These are phyloP conservation scores for Rubroboletus satanas DNA, from an alignment of 768 basidiomycete species.

Conservation along the genomic window DNA sequence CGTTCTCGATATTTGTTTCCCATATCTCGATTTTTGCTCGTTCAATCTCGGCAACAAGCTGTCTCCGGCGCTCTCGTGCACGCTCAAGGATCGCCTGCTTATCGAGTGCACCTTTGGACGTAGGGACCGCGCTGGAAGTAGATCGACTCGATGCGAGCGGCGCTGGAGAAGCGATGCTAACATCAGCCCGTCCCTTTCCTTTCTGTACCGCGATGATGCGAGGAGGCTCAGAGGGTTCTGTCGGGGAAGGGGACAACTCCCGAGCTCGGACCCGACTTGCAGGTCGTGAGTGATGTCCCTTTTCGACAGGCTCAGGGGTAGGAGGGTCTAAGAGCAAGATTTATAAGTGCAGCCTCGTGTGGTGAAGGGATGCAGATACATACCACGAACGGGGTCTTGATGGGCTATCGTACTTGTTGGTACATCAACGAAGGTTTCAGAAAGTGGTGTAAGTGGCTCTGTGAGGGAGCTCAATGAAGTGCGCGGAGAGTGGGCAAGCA, in stretches of 20 bases:
- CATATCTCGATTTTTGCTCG: constrained; percentile 63
- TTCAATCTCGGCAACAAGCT: constrained; percentile 53
- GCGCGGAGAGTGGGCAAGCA: constrained; percentile 27
- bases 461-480: constrained; percentile 32
- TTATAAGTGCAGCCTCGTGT: constrained; percentile 1
- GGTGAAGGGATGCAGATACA: background rate
- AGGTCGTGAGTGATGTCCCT: background rate
- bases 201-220: constrained; percentile 7
- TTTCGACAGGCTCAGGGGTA: constrained; percentile 1
- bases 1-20: constrained; percentile 70
- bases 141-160: background rate
- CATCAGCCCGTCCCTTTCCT: constrained; percentile 14
- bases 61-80: constrained; percentile 50
- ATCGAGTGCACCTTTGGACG: constrained; percentile 13
- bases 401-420: background rate
- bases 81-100: constrained; percentile 47
- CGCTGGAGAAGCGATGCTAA: background rate
- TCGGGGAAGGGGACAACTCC: background rate
- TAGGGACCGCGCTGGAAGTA: background rate
- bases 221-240: background rate
- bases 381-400: constrained; percentile 11
- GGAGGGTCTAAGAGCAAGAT: constrained; percentile 2
- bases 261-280: background rate
- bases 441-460: constrained; percentile 25
- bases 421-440: constrained; percentile 14